Percentiles rank a stretch among this genome's conserved stretches.
Evolutionary conservation across 2,329 filamentous ascomycete species (phyloP).

Genomic region (Cladobotryum protrusum): DNA sequence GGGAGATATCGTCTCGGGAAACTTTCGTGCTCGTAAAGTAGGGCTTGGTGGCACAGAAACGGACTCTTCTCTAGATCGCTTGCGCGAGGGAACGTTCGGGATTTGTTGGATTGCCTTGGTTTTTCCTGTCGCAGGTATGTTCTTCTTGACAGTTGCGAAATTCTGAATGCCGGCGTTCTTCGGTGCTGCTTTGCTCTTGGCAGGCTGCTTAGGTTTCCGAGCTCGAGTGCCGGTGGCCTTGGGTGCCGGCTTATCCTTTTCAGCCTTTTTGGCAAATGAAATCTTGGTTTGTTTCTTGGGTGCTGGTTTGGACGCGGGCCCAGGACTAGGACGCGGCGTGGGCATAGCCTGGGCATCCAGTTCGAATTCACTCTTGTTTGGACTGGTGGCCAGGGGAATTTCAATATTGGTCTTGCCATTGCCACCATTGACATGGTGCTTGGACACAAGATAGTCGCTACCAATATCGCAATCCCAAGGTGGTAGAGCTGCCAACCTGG

Average conservation of each 20-base stretch:
- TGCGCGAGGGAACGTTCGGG: not conserved
- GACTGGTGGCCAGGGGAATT: conserved; percentile 22
- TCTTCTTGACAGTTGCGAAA: conserved; percentile 40
- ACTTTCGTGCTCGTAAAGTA: conserved; percentile 4
- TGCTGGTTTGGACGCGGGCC: conserved; percentile 33
- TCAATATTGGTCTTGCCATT: conserved; percentile 32
- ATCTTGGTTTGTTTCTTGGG: conserved; percentile 49
- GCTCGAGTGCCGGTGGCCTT: conserved; percentile 24
- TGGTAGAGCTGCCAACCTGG: conserved; percentile 60
- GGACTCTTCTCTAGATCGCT: conserved; percentile 15
- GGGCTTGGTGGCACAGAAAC: conserved; percentile 1
- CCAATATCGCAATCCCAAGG: conserved; percentile 52
- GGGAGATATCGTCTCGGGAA: conserved; percentile 37
- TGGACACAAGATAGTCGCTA: conserved; percentile 41
- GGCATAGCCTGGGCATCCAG: conserved; percentile 45
- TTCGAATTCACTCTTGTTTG: conserved; percentile 28
- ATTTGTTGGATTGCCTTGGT: no score
- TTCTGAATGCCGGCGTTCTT: conserved; percentile 34
- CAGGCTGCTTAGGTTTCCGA: conserved; percentile 28
- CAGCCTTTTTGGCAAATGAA: conserved; percentile 29
- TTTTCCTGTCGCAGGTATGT: not conserved
- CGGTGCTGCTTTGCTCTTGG: conserved; percentile 31
- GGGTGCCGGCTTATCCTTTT: conserved; percentile 15
- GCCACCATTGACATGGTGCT: conserved; percentile 36
- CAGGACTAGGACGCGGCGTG: conserved; percentile 53